Evolutionary conservation across 2,329 filamentous ascomycete genomes (phyloP).

Genomic region (Colletotrichum somersetense): DNA sequence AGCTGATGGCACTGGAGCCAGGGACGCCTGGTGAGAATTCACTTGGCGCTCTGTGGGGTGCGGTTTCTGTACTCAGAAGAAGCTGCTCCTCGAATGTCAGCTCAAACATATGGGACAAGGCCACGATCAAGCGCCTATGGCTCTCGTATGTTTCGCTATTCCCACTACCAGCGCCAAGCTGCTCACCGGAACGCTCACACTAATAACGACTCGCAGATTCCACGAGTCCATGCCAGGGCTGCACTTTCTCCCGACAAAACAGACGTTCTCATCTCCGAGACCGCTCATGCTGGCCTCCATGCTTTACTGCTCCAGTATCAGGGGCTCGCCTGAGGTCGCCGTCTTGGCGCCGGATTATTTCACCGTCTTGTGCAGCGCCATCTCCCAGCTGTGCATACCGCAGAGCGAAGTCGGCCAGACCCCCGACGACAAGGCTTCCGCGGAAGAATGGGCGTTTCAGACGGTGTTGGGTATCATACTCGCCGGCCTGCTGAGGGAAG

Average conservation of each 20-base stretch:
- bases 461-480: conserved; percentile 57
- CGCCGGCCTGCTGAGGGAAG: conserved; percentile 56
- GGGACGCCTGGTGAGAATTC: conserved; percentile 30
- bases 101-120: conserved; percentile 50
- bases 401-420: conserved; percentile 46
- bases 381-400: conserved; percentile 56
- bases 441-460: conserved; percentile 58
- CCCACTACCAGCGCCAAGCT: background rate
- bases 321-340: conserved; percentile 50
- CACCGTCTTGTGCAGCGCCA: conserved; percentile 53
- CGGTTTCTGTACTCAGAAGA: conserved; percentile 48
- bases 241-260: conserved; percentile 59
- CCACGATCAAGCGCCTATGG: conserved; percentile 52
- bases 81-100: conserved; percentile 45
- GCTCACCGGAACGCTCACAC: background rate
- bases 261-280: conserved; percentile 56
- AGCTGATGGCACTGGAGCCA: background rate
- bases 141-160: conserved; percentile 45
- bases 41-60: conserved; percentile 48
- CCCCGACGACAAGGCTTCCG: conserved; percentile 43
- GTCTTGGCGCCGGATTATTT: conserved; percentile 55
- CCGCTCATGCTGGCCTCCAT: conserved; percentile 59
- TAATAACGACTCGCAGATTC: conserved; percentile 48
- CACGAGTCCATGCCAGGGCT: conserved; percentile 59
- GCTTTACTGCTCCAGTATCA: conserved; percentile 56